Base-by-base conservation (phyloP, 305 asterid genomes). In the Fraxinus baroniana region DNA sequence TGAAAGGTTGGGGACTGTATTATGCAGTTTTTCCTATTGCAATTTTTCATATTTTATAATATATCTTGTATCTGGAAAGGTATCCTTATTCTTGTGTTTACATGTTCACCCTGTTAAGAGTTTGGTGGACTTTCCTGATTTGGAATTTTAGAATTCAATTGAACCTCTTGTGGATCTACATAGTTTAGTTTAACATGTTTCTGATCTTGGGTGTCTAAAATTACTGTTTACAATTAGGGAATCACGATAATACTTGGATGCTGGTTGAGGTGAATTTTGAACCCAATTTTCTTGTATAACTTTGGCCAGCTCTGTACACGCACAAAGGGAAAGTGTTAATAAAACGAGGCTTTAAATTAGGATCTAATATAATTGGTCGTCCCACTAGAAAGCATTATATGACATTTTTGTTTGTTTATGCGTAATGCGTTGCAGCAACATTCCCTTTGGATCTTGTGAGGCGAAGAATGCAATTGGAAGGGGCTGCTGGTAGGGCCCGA, bases 361-460 rank as follows among this genome's bases (percentile, higher is more conserved):
- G 68, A 57, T 57, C 13, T 20, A 18, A 57, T 57, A 57, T 18
- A 18, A 18, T 57, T 57, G 28, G 28, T 18, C 0, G 28, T 7
- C 1, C 28, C 68, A 18, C 28, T 18, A 57, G 26, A 5, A 18
- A 57, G 68, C 68, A 57, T 18, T 57, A 2, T 18, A 18, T 57
- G 28, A 57, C 13, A 60, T 7, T 60, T 20, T 20, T 60, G 70
- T 60, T 60, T 60, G 70, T 20, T 20, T 60, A 60, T 60, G 70
- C 66, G 52, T 79, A 15, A 5, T 57, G 15, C 7, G 33, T 55
- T 88, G 79, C 92, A 92, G 97, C 88, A 44, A 92, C 94, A 76
- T 92, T 92, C 81, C 97, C 97, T 2, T 79, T 91, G 86, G 97
- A 92, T 85, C 94, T 91, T 17, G 91, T 92, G 87, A 91, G 97